phyloP scores from a whole-genome alignment of 192 early-diverging fungal genomes.

The Coemansia aciculifera region DNA sequence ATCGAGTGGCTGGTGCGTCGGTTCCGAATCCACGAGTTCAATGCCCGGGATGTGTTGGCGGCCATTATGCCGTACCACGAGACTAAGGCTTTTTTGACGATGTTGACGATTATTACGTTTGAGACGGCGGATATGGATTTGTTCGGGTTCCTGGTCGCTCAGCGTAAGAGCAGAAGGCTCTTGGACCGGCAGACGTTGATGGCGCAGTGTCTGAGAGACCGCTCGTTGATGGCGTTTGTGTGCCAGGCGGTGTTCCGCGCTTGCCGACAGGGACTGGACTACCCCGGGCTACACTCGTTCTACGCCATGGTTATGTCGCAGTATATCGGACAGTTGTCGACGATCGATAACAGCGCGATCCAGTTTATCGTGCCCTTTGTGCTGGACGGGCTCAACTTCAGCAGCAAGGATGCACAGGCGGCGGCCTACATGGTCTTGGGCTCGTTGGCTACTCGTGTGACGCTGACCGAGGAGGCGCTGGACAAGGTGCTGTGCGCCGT shows the following conservation, averaged over 20 bases:
- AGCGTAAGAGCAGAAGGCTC: constrained; percentile 56
- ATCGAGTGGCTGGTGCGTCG: constrained; percentile 92
- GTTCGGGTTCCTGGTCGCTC: constrained; percentile 45
- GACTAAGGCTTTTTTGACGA: constrained; percentile 79
- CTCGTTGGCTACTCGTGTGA: constrained; percentile 33
- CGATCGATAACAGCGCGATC: constrained; percentile 23
- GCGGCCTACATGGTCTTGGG: constrained; percentile 50
- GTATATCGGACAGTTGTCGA: constrained; percentile 34
- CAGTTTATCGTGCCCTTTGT: constrained; percentile 50
- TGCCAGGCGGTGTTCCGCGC: constrained; percentile 63
- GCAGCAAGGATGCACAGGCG: constrained; percentile 30
- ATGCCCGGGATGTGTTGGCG: constrained; percentile 72
- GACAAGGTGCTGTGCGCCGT: constrained; percentile 36
- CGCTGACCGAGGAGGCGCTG: constrained; percentile 32
- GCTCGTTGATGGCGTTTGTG: constrained; percentile 74
- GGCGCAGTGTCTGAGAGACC: constrained; percentile 66
- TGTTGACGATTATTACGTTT: constrained; percentile 75
- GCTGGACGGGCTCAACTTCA: constrained; percentile 27
- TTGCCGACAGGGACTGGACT: constrained; percentile 21
- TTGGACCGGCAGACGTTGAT: constrained; percentile 73
- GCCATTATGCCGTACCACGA: constrained; percentile 93
- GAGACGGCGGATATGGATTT: constrained; percentile 53
- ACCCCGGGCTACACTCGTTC: constrained; percentile 42
- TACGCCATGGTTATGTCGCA: constrained; percentile 44
- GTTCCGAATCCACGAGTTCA: constrained; percentile 84